Evolutionary conservation across 768 basidiomycete species (phyloP).

Genomic region (Termitomyces sp.): DNA sequence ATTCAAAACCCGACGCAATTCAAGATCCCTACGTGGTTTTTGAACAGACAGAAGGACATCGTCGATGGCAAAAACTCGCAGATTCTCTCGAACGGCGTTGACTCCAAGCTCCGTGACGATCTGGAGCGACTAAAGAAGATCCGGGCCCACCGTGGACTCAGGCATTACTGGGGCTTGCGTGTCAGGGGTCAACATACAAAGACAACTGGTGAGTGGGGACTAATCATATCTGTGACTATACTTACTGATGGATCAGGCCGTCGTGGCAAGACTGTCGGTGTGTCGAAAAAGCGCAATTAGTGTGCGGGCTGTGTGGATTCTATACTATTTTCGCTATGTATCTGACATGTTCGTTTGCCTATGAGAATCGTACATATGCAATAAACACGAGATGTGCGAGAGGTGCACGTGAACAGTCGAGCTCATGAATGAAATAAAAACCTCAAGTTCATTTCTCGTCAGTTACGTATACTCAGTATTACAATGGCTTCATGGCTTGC

Average conservation of each 20-base stretch:
- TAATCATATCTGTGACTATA: neutral
- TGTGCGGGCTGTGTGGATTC: conserved; percentile 6
- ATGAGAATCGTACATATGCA: conserved; percentile 8
- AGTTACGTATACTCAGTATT: neutral
- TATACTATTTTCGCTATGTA: conserved; percentile 10
- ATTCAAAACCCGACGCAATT: conserved; percentile 99
- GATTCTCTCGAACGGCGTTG: conserved; percentile 92
- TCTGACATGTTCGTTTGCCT: conserved; percentile 10
- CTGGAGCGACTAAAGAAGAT: conserved; percentile 99
- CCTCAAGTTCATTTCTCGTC: neutral
- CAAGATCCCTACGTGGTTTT: conserved; percentile 99
- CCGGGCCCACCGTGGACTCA: conserved; percentile 88
- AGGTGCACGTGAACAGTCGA: conserved; percentile 8
- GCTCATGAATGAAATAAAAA: neutral
- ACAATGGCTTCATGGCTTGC: conserved; percentile 21
- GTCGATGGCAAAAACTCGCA: conserved; percentile 96
- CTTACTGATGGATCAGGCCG: conserved; percentile 49
- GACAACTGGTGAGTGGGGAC: conserved; percentile 73
- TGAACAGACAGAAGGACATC: conserved; percentile 98
- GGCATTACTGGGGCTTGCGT: conserved; percentile 91
- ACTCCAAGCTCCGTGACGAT: conserved; percentile 98
- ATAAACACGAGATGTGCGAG: neutral
- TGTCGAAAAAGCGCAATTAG: conserved; percentile 82
- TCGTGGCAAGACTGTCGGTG: conserved; percentile 94
- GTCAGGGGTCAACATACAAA: conserved; percentile 99